Conservation (phyloP, 2,329 filamentous ascomycete species). For the Sarocladiaceae sp. region DNA sequence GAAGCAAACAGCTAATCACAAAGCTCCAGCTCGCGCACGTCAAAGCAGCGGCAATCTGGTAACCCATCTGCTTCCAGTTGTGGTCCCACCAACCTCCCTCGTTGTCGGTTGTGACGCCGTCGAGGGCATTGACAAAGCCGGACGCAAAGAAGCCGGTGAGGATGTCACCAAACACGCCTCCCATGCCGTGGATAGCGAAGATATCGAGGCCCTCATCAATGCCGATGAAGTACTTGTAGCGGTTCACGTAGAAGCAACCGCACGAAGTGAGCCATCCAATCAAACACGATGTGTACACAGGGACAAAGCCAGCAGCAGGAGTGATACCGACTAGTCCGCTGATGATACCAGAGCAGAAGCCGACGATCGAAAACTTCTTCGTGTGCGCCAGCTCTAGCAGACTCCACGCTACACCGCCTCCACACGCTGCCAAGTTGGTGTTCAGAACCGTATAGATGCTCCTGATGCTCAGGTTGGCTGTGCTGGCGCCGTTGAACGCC, state of each 20-base stretch:
- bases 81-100: conserved; percentile 41
- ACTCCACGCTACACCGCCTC: conserved; percentile 46
- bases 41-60: conserved; percentile 47
- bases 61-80: conserved; percentile 46
- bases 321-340: conserved; percentile 52
- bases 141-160: conserved; percentile 52
- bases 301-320: conserved; percentile 48
- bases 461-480: conserved; percentile 43
- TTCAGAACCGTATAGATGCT: conserved; percentile 50
- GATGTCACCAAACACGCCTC: conserved; percentile 50
- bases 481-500: conserved; percentile 43
- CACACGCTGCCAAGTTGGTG: conserved; percentile 50
- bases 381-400: conserved; percentile 43
- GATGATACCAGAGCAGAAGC: conserved; percentile 43
- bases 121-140: conserved; percentile 39
- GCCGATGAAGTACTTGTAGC: conserved; percentile 41
- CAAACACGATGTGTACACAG: conserved; percentile 42
- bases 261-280: conserved; percentile 45
- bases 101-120: conserved; percentile 38
- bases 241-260: conserved; percentile 38
- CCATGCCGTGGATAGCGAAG: conserved; percentile 52
- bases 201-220: conserved; percentile 56
- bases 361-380: conserved; percentile 35
- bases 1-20: conserved; percentile 39
- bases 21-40: conserved; percentile 49